Evolutionary conservation across 352 stramenopile genomes (phyloP), one percentile per base, ranked within the genome.

Genomic region (Globisporangium carolinianum): DNA sequence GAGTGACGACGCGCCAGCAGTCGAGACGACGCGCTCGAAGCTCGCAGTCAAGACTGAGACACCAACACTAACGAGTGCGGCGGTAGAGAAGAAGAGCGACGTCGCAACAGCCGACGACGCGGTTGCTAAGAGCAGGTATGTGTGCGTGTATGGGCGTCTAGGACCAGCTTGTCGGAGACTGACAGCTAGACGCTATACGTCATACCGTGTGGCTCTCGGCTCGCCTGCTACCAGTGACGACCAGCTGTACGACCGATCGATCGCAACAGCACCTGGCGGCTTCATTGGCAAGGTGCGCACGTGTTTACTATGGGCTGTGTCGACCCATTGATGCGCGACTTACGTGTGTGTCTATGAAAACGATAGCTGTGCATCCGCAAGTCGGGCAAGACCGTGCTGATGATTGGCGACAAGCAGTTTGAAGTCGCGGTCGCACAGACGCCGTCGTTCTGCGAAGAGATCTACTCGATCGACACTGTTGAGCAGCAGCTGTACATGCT

Each of bases 351-450:
- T 14, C 5, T 5, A 17, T 15, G 6, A 10, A 8, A 8, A 5
- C 14, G 32, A 49, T 53, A 92, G 80, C 78, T 94, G 36, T 86
- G 80, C 39, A 86, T 94, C 59, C 83, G 87, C 61, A 86, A 86
- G 66, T 94, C 85, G 4, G 85, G 85, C 57, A 92, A 91, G 71
- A 86, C 84, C 32, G 79, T 94, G 66, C 65, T 94, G 1, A 79
- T 94, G 71, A 77, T 94, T 38, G 81, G 83, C 24, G 85, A 91
- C 74, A 94, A 93, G 69, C 79, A 85, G 50, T 94, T 94, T 45
- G 81, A 94, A 50, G 79, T 94, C 9, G 80, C 82, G 35, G 68
- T 75, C 6, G 80, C 80, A 39, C 85, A 91, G 62, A 91, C 85
- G 11, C 83, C 85, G 50, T 84, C 82, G 36, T 91, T 92, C 49